A percentile compares a stretch with the other conserved stretches of the same genome.
phyloP scores from a whole-genome alignment of 2,329 filamentous ascomycete genomes.

The Pseudogymnoascus sp. region DNA sequence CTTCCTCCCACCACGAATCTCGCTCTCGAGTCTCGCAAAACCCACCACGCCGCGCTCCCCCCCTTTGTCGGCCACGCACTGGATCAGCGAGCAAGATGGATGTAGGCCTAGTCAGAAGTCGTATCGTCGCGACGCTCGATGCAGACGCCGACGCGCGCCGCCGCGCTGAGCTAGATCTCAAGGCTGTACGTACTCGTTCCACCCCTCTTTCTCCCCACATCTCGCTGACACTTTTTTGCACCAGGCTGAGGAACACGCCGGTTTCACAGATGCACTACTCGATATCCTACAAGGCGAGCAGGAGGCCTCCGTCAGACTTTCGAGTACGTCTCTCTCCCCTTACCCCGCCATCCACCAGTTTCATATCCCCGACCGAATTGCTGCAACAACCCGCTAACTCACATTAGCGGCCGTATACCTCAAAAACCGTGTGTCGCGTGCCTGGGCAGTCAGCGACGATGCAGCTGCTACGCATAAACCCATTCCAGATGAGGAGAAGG shows the following conservation, averaged over 20 bases:
- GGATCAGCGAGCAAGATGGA: conserved; percentile 47
- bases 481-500: conserved; percentile 85
- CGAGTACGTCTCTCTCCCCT: conserved; percentile 55
- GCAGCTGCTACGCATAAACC: conserved; percentile 56
- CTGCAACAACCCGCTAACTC: conserved; percentile 1
- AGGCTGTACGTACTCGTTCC: conserved; percentile 52
- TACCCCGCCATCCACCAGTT: conserved; percentile 23
- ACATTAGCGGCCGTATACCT: conserved; percentile 83
- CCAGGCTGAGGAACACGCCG: conserved; percentile 81
- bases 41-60: conserved; percentile 2
- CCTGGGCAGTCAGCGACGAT: conserved; percentile 75
- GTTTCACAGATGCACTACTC: conserved; percentile 83
- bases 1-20: conserved; percentile 6
- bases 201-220: conserved; percentile 14
- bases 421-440: conserved; percentile 92
- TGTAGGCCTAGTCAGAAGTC: conserved; percentile 63
- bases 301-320: conserved; percentile 74
- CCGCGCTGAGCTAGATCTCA: conserved; percentile 71
- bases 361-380: conserved; percentile 21
- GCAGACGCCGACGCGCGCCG: conserved; percentile 66
- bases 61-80: conserved; percentile 5
- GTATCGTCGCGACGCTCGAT: conserved; percentile 69
- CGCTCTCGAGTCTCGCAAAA: conserved; percentile 8
- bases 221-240: conserved; percentile 17
- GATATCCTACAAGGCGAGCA: conserved; percentile 87